Evolutionary conservation across 352 stramenopile species (phyloP).

Genomic region (Pythium scleroteichum): DNA sequence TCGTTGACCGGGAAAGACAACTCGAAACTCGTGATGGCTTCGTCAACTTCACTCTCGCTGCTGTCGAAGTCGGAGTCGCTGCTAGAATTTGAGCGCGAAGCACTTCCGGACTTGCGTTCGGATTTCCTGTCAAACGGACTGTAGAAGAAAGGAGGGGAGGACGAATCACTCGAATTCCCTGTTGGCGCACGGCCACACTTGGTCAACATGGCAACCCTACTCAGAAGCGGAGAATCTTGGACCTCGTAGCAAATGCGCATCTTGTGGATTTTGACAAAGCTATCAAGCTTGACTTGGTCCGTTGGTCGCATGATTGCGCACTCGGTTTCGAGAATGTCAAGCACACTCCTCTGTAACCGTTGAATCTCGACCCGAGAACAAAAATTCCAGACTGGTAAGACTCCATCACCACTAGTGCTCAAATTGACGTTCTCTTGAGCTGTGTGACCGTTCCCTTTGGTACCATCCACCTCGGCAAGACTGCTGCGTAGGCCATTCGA

Average conservation of each 20-base stretch:
- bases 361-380: slow-evolving; percentile 56
- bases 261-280: slow-evolving; percentile 61
- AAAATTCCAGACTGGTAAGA: slow-evolving; percentile 54
- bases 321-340: slow-evolving; percentile 56
- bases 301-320: slow-evolving; percentile 49
- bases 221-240: slow-evolving; percentile 40
- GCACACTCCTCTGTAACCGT: slow-evolving; percentile 49
- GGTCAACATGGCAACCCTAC: slow-evolving; percentile 32
- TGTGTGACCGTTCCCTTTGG: neutral
- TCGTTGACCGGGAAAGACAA: slow-evolving; percentile 55
- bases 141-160: slow-evolving; percentile 34
- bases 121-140: slow-evolving; percentile 36
- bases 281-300: slow-evolving; percentile 55
- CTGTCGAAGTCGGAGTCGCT: slow-evolving; percentile 12
- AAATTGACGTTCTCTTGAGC: too few relatives aligned
- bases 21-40: slow-evolving; percentile 32
- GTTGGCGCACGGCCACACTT: slow-evolving; percentile 34
- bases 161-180: slow-evolving; percentile 1
- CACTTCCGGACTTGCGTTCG: neutral
- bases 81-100: too few relatives aligned
- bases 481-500: slow-evolving; percentile 1
- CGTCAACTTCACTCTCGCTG: slow-evolving; percentile 15
- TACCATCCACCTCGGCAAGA: neutral
- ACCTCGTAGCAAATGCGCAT: slow-evolving; percentile 32
- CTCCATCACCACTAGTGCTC: neutral